Base-by-base conservation (phyloP, 345 rosid species). In the Linum usitatissimum region DNA sequence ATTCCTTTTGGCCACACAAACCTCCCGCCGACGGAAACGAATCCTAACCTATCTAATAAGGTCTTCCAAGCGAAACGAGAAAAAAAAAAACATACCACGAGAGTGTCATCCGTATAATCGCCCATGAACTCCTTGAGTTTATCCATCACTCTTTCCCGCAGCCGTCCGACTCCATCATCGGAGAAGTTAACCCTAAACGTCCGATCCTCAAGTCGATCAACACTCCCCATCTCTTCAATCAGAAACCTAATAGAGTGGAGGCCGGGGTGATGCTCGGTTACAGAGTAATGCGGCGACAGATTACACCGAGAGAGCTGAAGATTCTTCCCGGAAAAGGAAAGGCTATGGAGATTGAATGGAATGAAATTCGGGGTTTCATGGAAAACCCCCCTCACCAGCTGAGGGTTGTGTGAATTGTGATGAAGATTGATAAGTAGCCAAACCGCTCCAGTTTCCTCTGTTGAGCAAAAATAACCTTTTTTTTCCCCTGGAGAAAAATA, bases 41-140 rank as follows among this genome's bases (percentile, higher is more conserved):
- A 45, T 10, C 51, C 51, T 45, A 45, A 45, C 17, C 17, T 15
- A 45, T 45, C 51, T 45, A 45, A 34, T 34, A 34, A 34, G 38
- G 1, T 34, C 38, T 34, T 34, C 38, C 38, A 34, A 34, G 38
- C 38, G 8, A 10, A 56, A 17, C 30, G 6, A 57, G 51, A 23
- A 18, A 18, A 17, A 21, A 0, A 34, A 18, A 55, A 38, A 40
- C 73, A 64, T 78, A 94, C 97, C 96, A 90, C 97, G 19, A 94
- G 99, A 58, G 80, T 86, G 64, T 94, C 97, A 70, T 94, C 99
- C 17, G 99, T 85, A 79, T 94, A 94, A 68, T 94, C 91, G 53
- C 93, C 97, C 97, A 94, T 88, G 72, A 78, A 88, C 80, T 94
- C 96, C 82, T 90, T 88, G 60, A 94, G 87, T 71, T 90, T 94